phyloP scores from a whole-genome alignment of 2,329 filamentous ascomycete species.

The Penicillium sp. region DNA sequence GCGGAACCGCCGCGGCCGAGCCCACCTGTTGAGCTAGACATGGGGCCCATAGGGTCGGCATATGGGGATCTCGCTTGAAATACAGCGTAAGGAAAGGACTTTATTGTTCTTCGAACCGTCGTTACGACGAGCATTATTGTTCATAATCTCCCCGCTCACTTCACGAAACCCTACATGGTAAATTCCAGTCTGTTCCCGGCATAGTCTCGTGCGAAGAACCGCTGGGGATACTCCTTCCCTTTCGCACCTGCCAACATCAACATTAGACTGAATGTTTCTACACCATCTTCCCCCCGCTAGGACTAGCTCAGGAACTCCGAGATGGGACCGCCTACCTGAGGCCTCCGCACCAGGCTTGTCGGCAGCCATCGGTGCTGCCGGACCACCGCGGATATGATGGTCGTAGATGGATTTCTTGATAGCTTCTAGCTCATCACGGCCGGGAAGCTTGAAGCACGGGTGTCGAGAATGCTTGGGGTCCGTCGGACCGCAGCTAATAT shows the following conservation, averaged over 20 bases:
- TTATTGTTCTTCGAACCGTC: neutral
- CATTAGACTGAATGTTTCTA: neutral
- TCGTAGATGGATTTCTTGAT: conserved; percentile 55
- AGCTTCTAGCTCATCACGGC: conserved; percentile 49
- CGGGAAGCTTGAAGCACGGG: conserved; percentile 59
- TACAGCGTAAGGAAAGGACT: neutral
- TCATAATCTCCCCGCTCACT: neutral
- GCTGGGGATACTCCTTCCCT: conserved; percentile 60
- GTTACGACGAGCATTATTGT: neutral
- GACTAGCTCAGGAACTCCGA: neutral
- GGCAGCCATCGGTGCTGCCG: conserved; percentile 54
- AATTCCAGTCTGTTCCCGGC: conserved; percentile 59
- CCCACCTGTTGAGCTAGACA: neutral
- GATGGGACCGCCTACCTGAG: conserved; percentile 34
- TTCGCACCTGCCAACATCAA: conserved; percentile 44
- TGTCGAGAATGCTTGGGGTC: conserved; percentile 51
- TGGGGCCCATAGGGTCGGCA: neutral
- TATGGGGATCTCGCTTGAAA: neutral
- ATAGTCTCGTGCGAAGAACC: conserved; percentile 64
- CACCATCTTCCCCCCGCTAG: conserved; percentile 3
- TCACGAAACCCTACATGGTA: conserved; percentile 29
- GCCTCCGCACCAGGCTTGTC: conserved; percentile 57
- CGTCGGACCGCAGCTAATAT: conserved; percentile 52
- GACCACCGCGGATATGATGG: conserved; percentile 52
- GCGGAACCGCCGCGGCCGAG: neutral